Conservation (phyloP, 805 yeast species). For the Ogataea pilisensis region DNA sequence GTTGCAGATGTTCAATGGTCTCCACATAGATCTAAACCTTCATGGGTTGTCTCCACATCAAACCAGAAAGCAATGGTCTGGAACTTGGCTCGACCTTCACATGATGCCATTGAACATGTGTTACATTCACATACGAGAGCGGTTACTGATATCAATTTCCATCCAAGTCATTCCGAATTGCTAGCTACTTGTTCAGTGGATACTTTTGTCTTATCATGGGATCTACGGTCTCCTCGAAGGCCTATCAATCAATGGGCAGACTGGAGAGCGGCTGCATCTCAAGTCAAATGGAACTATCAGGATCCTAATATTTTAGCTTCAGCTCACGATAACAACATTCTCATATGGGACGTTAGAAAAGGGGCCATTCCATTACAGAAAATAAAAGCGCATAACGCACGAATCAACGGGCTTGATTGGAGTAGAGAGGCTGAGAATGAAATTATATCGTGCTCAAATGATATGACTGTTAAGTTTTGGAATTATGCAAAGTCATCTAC, state of each 20-base stretch:
- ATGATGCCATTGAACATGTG: constrained; percentile 76
- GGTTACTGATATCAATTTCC: constrained; percentile 92
- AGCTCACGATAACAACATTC: constrained; percentile 75
- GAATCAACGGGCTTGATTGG: constrained; percentile 88
- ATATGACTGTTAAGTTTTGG: constrained; percentile 82
- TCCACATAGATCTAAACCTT: constrained; percentile 78
- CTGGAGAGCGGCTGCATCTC: constrained; percentile 93
- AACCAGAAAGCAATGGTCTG: constrained; percentile 94
- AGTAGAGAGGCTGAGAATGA: constrained; percentile 54
- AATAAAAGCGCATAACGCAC: constrained; percentile 73
- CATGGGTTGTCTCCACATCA: constrained; percentile 91
- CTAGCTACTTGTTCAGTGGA: constrained; percentile 93
- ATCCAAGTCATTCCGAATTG: constrained; percentile 78
- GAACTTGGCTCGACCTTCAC: constrained; percentile 68
- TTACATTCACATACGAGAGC: constrained; percentile 90
- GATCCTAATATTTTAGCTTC: constrained; percentile 79
- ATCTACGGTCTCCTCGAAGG: constrained; percentile 69
- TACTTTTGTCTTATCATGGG: constrained; percentile 86
- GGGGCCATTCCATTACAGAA: constrained; percentile 71
- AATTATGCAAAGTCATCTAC: constrained; percentile 42
- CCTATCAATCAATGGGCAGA: constrained; percentile 84
- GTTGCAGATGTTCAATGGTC: constrained; percentile 99
- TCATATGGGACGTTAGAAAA: constrained; percentile 84
- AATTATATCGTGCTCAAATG: constrained; percentile 82
- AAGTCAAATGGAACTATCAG: constrained; percentile 86